These are phyloP conservation scores for Cladosporium phlei DNA, from an alignment of 2,329 filamentous ascomycete genomes.

Conservation along the genomic window DNA sequence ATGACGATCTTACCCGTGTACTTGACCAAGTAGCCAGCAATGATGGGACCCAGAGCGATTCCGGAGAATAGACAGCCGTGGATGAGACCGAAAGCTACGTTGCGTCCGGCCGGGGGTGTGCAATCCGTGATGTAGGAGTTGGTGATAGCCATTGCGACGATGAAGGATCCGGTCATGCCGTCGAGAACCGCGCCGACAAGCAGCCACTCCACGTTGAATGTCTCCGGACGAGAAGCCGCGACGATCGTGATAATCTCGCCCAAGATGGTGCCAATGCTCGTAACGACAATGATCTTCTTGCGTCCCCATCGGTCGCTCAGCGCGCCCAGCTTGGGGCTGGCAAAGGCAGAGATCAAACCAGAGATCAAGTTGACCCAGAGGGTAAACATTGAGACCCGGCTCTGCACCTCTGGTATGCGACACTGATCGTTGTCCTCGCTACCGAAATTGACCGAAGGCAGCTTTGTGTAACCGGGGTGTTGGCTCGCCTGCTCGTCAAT, in stretches of 20 bases:
- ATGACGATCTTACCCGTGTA: conserved; percentile 68
- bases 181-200: conserved; percentile 73
- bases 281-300: conserved; percentile 66
- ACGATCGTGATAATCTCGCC: conserved; percentile 74
- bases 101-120: conserved; percentile 71
- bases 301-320: conserved; percentile 85
- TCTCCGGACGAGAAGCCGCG: conserved; percentile 68
- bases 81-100: conserved; percentile 81
- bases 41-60: conserved; percentile 78
- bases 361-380: conserved; percentile 69
- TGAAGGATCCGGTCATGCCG: conserved; percentile 84
- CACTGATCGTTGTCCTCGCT: conserved; percentile 70
- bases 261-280: conserved; percentile 68
- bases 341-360: conserved; percentile 73
- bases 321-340: conserved; percentile 75
- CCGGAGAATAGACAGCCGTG: conserved; percentile 85
- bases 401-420: conserved; percentile 69
- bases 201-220: conserved; percentile 71
- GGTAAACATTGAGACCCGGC: conserved; percentile 70
- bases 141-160: conserved; percentile 69
- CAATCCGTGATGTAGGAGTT: conserved; percentile 90
- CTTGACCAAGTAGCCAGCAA: conserved; percentile 75
- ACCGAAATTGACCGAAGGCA: conserved; percentile 60
- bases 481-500: conserved; percentile 61
- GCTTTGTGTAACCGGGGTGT: conserved; percentile 57